phyloP scores from a whole-genome alignment of 768 basidiomycete species.

The Kwoniella sp. region DNA sequence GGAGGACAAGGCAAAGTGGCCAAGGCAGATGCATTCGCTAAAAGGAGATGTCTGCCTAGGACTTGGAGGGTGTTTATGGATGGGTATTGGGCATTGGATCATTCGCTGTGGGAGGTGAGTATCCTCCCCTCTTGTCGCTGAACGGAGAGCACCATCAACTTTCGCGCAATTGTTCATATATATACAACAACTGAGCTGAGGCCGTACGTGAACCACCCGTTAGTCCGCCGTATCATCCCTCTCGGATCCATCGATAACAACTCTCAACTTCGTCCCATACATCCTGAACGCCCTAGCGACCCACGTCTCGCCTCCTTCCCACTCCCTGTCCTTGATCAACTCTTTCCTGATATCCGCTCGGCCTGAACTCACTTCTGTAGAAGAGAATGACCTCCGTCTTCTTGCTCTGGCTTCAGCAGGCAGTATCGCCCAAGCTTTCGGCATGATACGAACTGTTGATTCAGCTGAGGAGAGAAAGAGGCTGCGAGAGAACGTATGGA shows the following conservation, averaged over 20 bases:
- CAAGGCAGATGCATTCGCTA: conserved; percentile 36
- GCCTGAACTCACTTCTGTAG: conserved; percentile 11
- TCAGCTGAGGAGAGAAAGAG: conserved; percentile 6
- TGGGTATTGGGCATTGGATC: conserved; percentile 49
- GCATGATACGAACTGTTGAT: conserved; percentile 28
- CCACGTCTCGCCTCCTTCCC: conserved; percentile 33
- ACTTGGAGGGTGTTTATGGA: conserved; percentile 48
- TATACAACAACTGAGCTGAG: too few relatives aligned
- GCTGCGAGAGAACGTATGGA: conserved; percentile 33
- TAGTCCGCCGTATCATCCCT: conserved; percentile 36
- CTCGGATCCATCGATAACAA: conserved; percentile 41
- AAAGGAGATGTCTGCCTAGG: conserved; percentile 36
- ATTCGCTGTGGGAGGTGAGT: conserved; percentile 45
- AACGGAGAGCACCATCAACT: too few relatives aligned
- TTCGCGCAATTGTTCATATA: too few relatives aligned
- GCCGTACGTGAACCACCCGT: too few relatives aligned
- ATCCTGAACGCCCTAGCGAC: conserved; percentile 38
- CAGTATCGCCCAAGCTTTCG: conserved; percentile 37
- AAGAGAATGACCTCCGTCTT: conserved; percentile 24
- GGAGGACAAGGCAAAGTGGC: neutral
- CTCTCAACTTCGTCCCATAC: conserved; percentile 39
- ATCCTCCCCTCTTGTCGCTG: neutral
- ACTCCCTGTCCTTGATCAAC: conserved; percentile 28
- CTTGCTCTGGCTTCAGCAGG: conserved; percentile 23
- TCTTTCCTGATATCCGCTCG: conserved; percentile 26